These are phyloP conservation scores for Cicer yamashitae DNA, from an alignment of 306 rosid species.

Conservation along the genomic window DNA sequence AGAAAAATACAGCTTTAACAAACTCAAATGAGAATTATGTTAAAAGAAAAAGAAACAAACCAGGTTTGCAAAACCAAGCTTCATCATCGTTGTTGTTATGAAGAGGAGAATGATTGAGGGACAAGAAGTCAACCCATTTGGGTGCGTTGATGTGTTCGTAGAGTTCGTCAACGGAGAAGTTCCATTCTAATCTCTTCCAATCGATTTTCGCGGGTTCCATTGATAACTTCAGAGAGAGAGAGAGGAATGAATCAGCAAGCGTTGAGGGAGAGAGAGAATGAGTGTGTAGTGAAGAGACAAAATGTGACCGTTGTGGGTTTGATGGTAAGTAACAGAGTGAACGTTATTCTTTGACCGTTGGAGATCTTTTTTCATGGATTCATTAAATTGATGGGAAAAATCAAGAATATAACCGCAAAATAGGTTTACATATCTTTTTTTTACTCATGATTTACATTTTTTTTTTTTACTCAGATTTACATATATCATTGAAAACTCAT, in stretches of 20 bases:
- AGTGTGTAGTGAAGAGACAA: neutral
- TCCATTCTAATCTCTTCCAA: slow-evolving; percentile 88
- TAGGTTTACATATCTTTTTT: too few relatives aligned
- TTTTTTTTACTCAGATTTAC: too few relatives aligned
- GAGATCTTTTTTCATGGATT: slow-evolving; percentile 11
- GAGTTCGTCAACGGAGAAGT: slow-evolving; percentile 71
- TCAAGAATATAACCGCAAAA: too few relatives aligned
- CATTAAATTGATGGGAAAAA: too few relatives aligned
- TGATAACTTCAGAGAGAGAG: neutral
- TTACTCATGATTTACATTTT: too few relatives aligned
- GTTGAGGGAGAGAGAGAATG: slow-evolving; percentile 20
- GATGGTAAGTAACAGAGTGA: slow-evolving; percentile 35
- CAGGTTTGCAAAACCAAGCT: slow-evolving; percentile 89
- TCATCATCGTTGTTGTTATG: slow-evolving; percentile 57
- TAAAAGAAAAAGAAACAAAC: slow-evolving; percentile 44
- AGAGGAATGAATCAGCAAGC: slow-evolving; percentile 20
- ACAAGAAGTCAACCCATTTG: slow-evolving; percentile 87
- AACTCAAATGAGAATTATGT: slow-evolving; percentile 2
- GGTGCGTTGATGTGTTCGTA: slow-evolving; percentile 93
- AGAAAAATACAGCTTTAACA: slow-evolving; percentile 16
- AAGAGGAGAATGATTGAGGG: slow-evolving; percentile 43
- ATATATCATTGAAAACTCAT: too few relatives aligned
- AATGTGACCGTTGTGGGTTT: slow-evolving; percentile 65
- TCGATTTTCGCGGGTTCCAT: slow-evolving; percentile 98
- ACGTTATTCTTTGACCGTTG: slow-evolving; percentile 80